A percentile compares a stretch with the other conserved stretches of the same genome.
Conservation (phyloP, 257 asterid species). For the Ehretia macrophylla region DNA sequence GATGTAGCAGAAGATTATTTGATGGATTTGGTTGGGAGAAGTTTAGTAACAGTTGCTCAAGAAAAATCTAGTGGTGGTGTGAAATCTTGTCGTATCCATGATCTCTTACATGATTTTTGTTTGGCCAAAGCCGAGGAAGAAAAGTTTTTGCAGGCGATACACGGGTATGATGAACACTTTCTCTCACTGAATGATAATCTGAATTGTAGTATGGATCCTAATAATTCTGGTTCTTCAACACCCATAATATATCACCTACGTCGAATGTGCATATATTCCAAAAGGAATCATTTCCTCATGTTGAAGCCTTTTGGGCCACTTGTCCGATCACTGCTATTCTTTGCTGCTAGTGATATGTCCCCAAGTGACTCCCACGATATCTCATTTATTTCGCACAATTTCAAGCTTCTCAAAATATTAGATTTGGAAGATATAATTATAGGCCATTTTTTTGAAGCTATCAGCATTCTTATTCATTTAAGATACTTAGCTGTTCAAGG, state of each 20-base stretch:
- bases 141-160: background rate
- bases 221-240: background rate
- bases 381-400: background rate
- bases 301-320: background rate
- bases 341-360: background rate
- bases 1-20: slow-evolving; percentile 10
- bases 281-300: background rate
- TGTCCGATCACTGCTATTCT: background rate
- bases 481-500: background rate
- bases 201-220: background rate
- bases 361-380: background rate
- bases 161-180: background rate
- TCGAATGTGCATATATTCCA: background rate
- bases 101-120: slow-evolving; percentile 10
- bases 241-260: background rate
- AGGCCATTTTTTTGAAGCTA: background rate
- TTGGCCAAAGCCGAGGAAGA: background rate
- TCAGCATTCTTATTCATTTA: background rate
- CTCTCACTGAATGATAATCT: background rate
- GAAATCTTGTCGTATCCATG: slow-evolving; percentile 12
- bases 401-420: background rate
- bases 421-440: background rate
- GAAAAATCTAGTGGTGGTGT: slow-evolving; percentile 4
- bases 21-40: slow-evolving; percentile 12
- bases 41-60: background rate